These are phyloP conservation scores for Teunomyces panamensis DNA, from an alignment of 805 yeast species.

Conservation along the genomic window DNA sequence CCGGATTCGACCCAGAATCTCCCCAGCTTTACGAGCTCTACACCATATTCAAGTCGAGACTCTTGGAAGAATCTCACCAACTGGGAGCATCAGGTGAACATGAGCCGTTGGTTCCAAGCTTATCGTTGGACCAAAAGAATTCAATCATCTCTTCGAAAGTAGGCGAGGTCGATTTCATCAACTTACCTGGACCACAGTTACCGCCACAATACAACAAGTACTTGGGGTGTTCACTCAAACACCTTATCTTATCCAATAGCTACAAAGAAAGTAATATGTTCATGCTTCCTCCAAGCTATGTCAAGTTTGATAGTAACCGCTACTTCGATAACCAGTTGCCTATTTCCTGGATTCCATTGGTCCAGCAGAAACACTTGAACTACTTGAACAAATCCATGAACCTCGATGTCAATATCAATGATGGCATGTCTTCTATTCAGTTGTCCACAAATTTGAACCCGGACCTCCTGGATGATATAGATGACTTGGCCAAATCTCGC, in stretches of 20 bases:
- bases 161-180: constrained; percentile 10
- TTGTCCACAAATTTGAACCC: constrained; percentile 12
- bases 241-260: constrained; percentile 19
- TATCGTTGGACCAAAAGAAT: neutral
- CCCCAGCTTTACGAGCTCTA: constrained; percentile 30
- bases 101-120: neutral
- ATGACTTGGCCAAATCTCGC: constrained; percentile 9
- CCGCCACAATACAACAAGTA: constrained; percentile 22
- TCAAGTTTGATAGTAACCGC: constrained; percentile 18
- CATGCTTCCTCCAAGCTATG: constrained; percentile 25
- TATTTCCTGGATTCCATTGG: constrained; percentile 38
- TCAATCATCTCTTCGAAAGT: constrained; percentile 7
- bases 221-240: constrained; percentile 20
- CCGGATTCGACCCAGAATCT: constrained; percentile 13
- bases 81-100: neutral
- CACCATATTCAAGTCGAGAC: constrained; percentile 28
- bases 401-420: constrained; percentile 21
- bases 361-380: constrained; percentile 21
- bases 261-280: constrained; percentile 20
- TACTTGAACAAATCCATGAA: constrained; percentile 21
- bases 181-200: neutral
- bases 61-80: constrained; percentile 13
- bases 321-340: constrained; percentile 34
- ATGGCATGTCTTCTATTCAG: constrained; percentile 31
- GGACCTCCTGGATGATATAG: neutral